Percentiles rank a stretch among this genome's conserved stretches.
These are phyloP conservation scores for Amauroascus verrucosus DNA, from an alignment of 2,329 filamentous ascomycete genomes.

Conservation along the genomic window DNA sequence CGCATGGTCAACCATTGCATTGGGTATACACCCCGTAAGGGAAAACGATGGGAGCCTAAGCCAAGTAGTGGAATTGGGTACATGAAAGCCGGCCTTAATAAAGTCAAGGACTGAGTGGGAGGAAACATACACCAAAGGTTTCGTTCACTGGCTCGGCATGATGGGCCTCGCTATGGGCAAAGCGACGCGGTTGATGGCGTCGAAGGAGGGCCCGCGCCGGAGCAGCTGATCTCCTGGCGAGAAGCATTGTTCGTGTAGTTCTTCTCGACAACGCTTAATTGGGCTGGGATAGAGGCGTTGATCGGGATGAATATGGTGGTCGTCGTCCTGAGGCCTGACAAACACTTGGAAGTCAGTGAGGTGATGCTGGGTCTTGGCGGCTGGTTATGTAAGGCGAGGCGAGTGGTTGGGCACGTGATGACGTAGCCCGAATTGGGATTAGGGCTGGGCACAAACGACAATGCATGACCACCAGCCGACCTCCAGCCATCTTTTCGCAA, in stretches of 20 bases:
- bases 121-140: conserved; percentile 36
- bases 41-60: background rate
- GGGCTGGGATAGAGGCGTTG: conserved; percentile 13
- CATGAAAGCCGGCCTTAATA: background rate
- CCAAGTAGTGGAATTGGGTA: background rate
- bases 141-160: conserved; percentile 38
- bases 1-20: conserved; percentile 6
- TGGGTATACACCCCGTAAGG: background rate
- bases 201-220: conserved; percentile 31
- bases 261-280: conserved; percentile 14
- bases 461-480: background rate
- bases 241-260: conserved; percentile 28
- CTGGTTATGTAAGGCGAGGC: conserved; percentile 8
- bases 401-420: conserved; percentile 15
- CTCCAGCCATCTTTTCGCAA: background rate
- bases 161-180: conserved; percentile 27
- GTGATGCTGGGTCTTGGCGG: conserved; percentile 3
- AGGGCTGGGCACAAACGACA: conserved; percentile 3
- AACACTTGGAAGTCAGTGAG: background rate
- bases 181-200: conserved; percentile 36
- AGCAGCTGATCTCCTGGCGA: conserved; percentile 33
- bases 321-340: background rate
- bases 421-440: conserved; percentile 13
- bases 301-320: background rate
- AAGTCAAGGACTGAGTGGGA: conserved; percentile 6